Evolutionary conservation across 2,329 filamentous ascomycete genomes (phyloP), one percentile per base, ranked within the genome.

Genomic region (Ophiostoma novo-ulmi): DNA sequence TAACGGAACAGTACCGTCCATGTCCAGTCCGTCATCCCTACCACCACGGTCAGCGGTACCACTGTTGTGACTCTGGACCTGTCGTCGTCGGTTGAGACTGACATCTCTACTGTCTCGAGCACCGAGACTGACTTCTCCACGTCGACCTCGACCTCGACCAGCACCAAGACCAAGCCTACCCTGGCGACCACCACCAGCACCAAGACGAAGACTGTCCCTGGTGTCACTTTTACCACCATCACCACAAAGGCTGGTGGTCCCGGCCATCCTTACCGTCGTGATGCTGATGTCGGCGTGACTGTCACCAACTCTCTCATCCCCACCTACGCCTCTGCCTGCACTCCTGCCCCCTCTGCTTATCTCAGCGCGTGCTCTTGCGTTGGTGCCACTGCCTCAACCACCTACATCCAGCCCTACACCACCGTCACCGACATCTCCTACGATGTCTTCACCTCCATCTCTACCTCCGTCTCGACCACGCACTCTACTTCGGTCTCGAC

Each of bases 281-380:
- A 26, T 58, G 52, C 4, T 58, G 52, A 58, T 58, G 52, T 13
- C 8, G 52, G 52, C 22, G 52, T 58, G 10, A 58, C 11, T 3
- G 52, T 61, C 58, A 65, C 68, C 39, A n/a, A 17, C 39, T 35
- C 65, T 7, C 26, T 70, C 14, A 13, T 39, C 14, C 61, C 61
- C 41, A 55, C 61, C 44, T 70, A 70, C 14, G 69, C 69, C 6
- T 38, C 69, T 39, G 69, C 61, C 41, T 70, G 69, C 63, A 55
- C 31, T 2, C 20, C 69, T 5, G 10, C 38, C 58, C 10, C 38
- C 8, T 61, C 48, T 31, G 68, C 58, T 1, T 70, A 70, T 44
- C 36, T 39, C 31, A 70, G 69, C 41, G 69, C 69, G 17, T 70
- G 69, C 61, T 41, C 41, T 63, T 70, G 69, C 69, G 44, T 41